Conservation (phyloP, 1,284 basidiomycete species). For the Sanghuangporus weigelae region DNA sequence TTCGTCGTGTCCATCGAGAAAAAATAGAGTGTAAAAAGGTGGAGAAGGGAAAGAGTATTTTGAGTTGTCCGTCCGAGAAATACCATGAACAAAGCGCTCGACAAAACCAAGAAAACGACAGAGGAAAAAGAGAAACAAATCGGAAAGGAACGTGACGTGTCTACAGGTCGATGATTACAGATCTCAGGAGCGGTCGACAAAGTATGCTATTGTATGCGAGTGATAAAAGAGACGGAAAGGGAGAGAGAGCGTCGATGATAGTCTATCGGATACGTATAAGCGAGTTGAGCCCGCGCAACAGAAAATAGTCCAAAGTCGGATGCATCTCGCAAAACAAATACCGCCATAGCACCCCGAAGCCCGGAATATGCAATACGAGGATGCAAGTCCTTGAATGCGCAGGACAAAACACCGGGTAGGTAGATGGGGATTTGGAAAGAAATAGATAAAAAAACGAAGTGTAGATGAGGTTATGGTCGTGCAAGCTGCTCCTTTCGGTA, state of each 20-base stretch:
- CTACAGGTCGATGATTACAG: conserved; percentile 7
- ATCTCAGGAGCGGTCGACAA: neutral
- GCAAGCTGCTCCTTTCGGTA: conserved; percentile 81
- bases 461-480: conserved; percentile 8
- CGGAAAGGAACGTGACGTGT: neutral
- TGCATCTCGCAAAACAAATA: too few species aligned
- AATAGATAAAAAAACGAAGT: too few species aligned
- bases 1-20: neutral
- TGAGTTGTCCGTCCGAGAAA: neutral
- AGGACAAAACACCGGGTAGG: too few species aligned
- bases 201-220: neutral
- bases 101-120: neutral
- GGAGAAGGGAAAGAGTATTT: neutral
- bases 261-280: too few species aligned
- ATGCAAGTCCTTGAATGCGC: too few species aligned
- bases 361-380: too few species aligned
- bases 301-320: too few species aligned
- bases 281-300: too few species aligned
- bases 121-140: neutral
- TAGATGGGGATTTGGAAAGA: too few species aligned
- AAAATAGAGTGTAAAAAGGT: neutral
- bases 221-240: neutral
- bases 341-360: too few species aligned
- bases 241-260: neutral
- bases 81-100: neutral